phyloP scores from a whole-genome alignment of 441 rosid species.

The Rhodomyrtus psidioides region DNA sequence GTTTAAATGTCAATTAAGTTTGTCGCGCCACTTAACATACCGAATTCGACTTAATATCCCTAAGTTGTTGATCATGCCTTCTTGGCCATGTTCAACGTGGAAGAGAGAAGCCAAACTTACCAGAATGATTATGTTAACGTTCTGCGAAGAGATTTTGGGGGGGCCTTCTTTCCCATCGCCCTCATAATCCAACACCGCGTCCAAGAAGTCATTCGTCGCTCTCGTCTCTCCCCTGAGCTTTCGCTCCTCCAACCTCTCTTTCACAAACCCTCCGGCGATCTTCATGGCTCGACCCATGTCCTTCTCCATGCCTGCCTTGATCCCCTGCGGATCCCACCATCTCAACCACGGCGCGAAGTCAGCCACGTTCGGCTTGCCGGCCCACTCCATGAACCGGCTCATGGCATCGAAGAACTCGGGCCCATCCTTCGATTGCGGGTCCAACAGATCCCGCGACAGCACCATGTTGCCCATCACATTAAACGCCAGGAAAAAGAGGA shows the following conservation, averaged over 20 bases:
- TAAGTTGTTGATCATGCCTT: neutral
- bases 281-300: neutral
- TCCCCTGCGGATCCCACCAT: neutral
- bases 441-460: neutral
- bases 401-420: neutral
- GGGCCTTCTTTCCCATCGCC: neutral
- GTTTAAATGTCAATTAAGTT: neutral
- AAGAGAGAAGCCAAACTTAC: neutral
- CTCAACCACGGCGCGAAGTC: neutral
- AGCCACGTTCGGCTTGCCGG: neutral
- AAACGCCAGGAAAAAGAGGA: neutral
- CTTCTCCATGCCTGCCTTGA: neutral
- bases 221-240: neutral
- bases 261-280: neutral
- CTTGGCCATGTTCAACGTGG: neutral
- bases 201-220: neutral
- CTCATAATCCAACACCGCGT: neutral
- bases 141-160: neutral
- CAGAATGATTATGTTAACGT: neutral
- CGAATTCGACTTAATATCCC: neutral
- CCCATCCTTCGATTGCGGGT: neutral
- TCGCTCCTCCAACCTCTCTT: neutral
- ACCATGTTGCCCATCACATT: neutral
- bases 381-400: neutral
- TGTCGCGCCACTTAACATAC: neutral